These are phyloP conservation scores for Chrysoporthe puriensis DNA, from an alignment of 2,329 filamentous ascomycete species.

Conservation along the genomic window DNA sequence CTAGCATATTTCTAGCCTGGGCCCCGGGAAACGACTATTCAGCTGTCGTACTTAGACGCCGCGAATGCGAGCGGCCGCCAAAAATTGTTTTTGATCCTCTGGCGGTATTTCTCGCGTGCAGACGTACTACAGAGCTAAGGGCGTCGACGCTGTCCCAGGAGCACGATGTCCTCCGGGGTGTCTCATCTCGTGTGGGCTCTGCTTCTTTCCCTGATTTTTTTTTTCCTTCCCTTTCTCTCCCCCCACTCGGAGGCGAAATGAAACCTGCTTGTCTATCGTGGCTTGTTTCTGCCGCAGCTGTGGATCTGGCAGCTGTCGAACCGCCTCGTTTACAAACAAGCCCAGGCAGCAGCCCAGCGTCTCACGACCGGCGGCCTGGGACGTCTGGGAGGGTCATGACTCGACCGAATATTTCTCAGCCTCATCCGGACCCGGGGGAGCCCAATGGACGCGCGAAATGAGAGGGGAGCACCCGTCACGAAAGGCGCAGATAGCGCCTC, in stretches of 20 bases:
- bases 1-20: too few species aligned
- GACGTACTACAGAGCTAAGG: too few species aligned
- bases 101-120: too few species aligned
- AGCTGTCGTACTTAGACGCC: too few species aligned
- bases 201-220: neutral
- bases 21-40: too few species aligned
- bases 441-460: neutral
- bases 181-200: neutral
- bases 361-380: too few species aligned
- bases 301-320: neutral
- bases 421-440: neutral
- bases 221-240: too few species aligned
- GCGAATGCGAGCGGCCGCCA: too few species aligned
- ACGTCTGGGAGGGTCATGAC: neutral
- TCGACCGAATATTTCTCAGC: neutral
- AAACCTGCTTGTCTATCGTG: neutral
- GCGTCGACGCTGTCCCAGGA: too few species aligned
- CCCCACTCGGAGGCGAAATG: neutral
- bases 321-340: neutral
- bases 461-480: neutral
- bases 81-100: too few species aligned
- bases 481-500: neutral
- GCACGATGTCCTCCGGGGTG: too few species aligned
- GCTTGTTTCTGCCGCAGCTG: neutral
- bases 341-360: too few species aligned